Conservation (phyloP, 139 green algal genomes). For the Limnomonas spitsbergensis region DNA sequence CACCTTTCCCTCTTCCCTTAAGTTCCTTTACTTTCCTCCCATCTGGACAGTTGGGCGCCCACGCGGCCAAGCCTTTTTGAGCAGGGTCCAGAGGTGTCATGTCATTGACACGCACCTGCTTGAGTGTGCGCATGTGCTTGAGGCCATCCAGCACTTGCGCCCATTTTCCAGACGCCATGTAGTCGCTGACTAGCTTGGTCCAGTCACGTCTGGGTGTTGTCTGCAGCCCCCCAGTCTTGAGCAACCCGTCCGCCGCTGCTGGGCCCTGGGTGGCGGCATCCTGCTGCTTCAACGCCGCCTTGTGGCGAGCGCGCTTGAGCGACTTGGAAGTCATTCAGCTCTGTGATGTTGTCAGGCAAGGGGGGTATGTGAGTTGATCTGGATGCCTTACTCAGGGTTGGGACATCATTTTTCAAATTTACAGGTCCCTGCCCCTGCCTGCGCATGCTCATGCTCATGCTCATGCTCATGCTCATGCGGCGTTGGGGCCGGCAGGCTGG, state of each 20-base stretch:
- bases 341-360: too few species aligned
- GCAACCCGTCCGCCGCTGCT: background rate
- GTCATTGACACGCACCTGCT: background rate
- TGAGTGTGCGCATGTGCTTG: background rate
- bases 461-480: too few species aligned
- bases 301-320: constrained; percentile 6
- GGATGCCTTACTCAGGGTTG: too few species aligned
- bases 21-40: too few species aligned
- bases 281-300: background rate
- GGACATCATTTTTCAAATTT: too few species aligned
- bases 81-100: background rate
- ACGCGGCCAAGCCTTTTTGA: too few species aligned
- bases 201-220: background rate
- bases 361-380: too few species aligned
- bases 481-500: too few species aligned
- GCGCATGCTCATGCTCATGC: too few species aligned
- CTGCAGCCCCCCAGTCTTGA: background rate
- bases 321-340: constrained; percentile 16
- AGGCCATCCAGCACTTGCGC: background rate
- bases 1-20: too few species aligned
- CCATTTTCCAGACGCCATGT: background rate
- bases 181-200: background rate
- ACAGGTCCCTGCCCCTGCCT: too few species aligned
- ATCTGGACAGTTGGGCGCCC: too few species aligned
- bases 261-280: background rate